Base-by-base conservation (phyloP, 1,284 basidiomycete genomes). In the Cronartium quercuum region DNA sequence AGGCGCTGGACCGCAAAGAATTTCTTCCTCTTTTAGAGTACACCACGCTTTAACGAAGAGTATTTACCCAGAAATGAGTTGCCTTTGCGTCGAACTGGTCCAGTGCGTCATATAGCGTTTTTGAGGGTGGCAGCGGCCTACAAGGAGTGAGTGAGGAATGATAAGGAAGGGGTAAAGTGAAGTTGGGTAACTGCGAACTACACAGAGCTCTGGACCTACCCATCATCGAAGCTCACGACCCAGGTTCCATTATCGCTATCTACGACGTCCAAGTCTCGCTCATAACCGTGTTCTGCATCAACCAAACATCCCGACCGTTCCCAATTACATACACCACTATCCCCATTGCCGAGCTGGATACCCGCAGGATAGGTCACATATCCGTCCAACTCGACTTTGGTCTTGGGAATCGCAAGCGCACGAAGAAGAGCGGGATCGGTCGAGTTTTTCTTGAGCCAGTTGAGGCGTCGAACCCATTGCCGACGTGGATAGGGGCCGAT, bases 161-260 rank as follows among this genome's bases (percentile, higher is more conserved):
- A 57, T 18, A 29, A 13, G 24, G 66, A 24, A 37, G 3, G 37
- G 21, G 13, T 2, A 38, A 37, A 55, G 29, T 24, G 34, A 41
- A 34, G 18, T n/a, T 6, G 41, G 47, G n/a, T 44, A 15, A 21
- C 34, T 44, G n/a, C 21, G 29, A 42, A 4, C n/a, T 15, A 29
- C 61, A 44, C 42, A 35, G 44, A 24, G n/a, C 58, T 41, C 42
- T 38, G 62, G 15, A 71, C 42, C 55, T 67, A 74, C 71, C 71
- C 71, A 62, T 74, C 71, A 62, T 74, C 71, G 51, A 74, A 74
- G n/a, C 60, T 74, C 6, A 74, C 63, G 1, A 66, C 64, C 71
- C 71, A 74, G 24, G 63, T 61, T 29, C n/a, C 24, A 21, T 58
- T 42, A 47, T 74, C 55, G 1, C 64, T n/a, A 62, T 74, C 15